Conservation (phyloP, 179 eudicot genomes). For the Carnegiea gigantea region DNA sequence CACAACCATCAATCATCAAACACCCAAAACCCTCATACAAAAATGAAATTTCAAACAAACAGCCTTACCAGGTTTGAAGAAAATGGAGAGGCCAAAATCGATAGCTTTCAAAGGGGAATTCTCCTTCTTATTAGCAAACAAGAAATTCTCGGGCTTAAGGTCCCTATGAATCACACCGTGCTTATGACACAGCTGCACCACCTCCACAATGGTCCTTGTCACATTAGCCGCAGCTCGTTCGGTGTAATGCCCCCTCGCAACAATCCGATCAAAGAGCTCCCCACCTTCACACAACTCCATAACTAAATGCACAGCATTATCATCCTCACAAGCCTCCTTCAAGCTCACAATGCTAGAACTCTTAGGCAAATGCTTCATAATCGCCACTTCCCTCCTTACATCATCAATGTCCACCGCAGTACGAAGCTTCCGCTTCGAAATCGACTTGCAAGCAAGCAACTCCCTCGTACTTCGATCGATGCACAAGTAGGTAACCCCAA, state of each 20-base stretch:
- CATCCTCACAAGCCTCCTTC: slow-evolving; percentile 90
- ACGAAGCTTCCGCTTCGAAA: slow-evolving; percentile 83
- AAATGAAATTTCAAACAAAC: not conserved
- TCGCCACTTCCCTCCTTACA: slow-evolving; percentile 80
- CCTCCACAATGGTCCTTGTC: slow-evolving; percentile 75
- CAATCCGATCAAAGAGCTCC: slow-evolving; percentile 88
- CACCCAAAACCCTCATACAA: not conserved
- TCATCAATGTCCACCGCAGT: slow-evolving; percentile 87
- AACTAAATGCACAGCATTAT: slow-evolving; percentile 85
- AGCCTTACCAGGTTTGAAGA: slow-evolving; percentile 70
- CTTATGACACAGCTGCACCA: slow-evolving; percentile 80
- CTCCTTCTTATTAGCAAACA: slow-evolving; percentile 93
- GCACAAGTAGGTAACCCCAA: slow-evolving; percentile 76
- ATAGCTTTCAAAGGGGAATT: slow-evolving; percentile 88
- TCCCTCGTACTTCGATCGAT: slow-evolving; percentile 54
- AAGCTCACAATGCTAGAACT: slow-evolving; percentile 65
- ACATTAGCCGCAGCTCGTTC: slow-evolving; percentile 83
- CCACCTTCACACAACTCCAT: slow-evolving; percentile 97
- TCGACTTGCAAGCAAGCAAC: slow-evolving; percentile 81
- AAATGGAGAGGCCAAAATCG: slow-evolving; percentile 87
- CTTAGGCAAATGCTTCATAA: slow-evolving; percentile 76
- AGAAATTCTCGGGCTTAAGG: slow-evolving; percentile 86
- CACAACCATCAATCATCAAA: not conserved
- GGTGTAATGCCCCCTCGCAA: slow-evolving; percentile 93
- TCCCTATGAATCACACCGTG: slow-evolving; percentile 91